These are phyloP conservation scores for Paspalum notatum DNA, from an alignment of 176 grass and related monocot genomes.

Conservation along the genomic window DNA sequence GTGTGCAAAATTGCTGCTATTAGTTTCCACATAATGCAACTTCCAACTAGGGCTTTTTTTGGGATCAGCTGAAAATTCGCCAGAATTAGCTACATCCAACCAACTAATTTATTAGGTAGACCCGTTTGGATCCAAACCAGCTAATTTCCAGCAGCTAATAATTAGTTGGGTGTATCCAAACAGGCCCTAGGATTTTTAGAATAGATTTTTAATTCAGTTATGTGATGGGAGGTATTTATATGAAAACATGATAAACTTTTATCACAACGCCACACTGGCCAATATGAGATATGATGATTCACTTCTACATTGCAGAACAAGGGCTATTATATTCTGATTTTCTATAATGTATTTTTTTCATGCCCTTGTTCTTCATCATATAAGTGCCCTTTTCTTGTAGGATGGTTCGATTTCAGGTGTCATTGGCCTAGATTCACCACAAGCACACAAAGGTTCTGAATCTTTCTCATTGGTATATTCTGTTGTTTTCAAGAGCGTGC, in stretches of 20 bases:
- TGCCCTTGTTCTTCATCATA: not conserved
- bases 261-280: not conserved
- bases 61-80: no score
- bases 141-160: no score
- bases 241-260: not conserved
- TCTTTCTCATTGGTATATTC: not conserved
- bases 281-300: slow-evolving; percentile 4
- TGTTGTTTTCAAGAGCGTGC: not conserved
- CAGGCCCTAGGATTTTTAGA: not conserved
- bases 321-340: not conserved
- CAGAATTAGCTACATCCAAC: no score
- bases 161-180: no score
- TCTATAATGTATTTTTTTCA: not conserved
- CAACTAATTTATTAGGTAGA: no score
- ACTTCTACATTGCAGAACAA: not conserved
- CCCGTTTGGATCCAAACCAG: no score
- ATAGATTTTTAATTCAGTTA: slow-evolving; percentile 2
- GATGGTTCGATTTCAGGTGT: slow-evolving; percentile 17
- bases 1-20: not conserved
- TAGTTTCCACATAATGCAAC: no score
- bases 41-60: no score
- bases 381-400: slow-evolving; percentile 21
- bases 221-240: slow-evolving; percentile 8
- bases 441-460: slow-evolving; percentile 1
- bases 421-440: not conserved